Evolutionary conservation across 1,284 basidiomycete genomes (phyloP), one percentile per base, ranked within the genome.

Genomic region (Malassezia vespertilionis): DNA sequence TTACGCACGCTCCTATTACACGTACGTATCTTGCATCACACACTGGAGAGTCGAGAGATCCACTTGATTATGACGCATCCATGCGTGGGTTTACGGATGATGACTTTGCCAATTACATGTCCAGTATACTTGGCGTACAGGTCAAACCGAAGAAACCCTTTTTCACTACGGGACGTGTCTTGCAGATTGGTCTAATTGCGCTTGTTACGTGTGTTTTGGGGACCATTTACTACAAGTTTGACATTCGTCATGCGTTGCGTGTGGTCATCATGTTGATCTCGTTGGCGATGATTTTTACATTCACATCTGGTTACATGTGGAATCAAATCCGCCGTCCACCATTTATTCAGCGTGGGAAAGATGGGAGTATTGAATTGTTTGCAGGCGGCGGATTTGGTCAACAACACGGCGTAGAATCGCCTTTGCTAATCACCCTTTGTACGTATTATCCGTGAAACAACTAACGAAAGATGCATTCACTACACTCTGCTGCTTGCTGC

Each of bases 321-420:
- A 87, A 86, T 60, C 82, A 82, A 55, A 99, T 99, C 63, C 82
- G 91, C 54, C 77, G 77, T 38, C 79, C 80, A 46, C 89, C 89
- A 2, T 87, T 80, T 63, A 76, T 77, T 41, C 80, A 79, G 28
- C 56, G 59, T 10, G 65, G 61, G 3, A 59, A 56, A 0, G 58
- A 69, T 23, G 75, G 81, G 73, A 64, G 80, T 21, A 57, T 82
- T 17, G 77, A 76, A 53, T 90, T 87, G 82, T 83, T 95, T 64
- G 33, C 34, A n/a, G 84, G 86, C 8, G 77, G 75, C 8, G 90
- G 91, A 2, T 95, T 83, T 73, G 82, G 83, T 67, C 87, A 82
- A 64, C 90, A 96, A 73, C 84, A 80, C 61, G 89, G 88, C 2
- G 83, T 91, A 63, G 93, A 99, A 74, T 84, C 84, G 17, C 84